Evolutionary conservation across 768 basidiomycete genomes (phyloP), one percentile per base, ranked within the genome.

Genomic region (Lactifluus volemus): DNA sequence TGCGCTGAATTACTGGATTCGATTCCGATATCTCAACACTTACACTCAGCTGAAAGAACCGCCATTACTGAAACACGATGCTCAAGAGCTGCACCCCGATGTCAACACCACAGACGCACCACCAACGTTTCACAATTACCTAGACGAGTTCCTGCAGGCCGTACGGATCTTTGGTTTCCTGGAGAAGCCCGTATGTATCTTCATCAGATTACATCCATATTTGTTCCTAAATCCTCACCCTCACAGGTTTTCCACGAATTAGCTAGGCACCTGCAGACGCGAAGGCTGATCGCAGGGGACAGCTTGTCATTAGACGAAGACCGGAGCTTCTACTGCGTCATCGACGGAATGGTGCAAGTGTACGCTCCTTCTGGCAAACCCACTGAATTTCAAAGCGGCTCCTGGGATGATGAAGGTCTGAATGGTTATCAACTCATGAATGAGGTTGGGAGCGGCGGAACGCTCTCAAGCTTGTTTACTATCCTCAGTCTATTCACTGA

Each of bases 401-500:
- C 81, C 12, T 90, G 86, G 85, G 90, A 91, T 42, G 84, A 86
- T 56, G 89, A 91, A 68, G 86, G 90, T 55, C 89, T 91, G 82
- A 96, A 97, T 65, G 95, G 96, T 2, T 98, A 94, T 73, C 93
- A 98, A 69, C 77, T 98, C 7, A 80, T 99, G 42, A 99, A 98
- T 70, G 93, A 98, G 75, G 97, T 99, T 32, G 87, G 92, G 53
- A 90, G 87, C 36, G 96, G 97, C 5, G 97, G 97, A 19, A 99
- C 94, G 0, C 77, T 99, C 12, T 96, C 92, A 29, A 95, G 92
- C 69, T 78, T 98, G 44, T 99, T 99, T 75, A 98, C 94, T 6
- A 99, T 99, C 71, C 81, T 99, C 51, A 89, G 88, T 64, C 81
- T 99, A 50, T 98, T 99, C 76, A 99, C 97, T 5, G 96, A 98